phyloP scores from a whole-genome alignment of 257 asterid genomes.

The Primulina huaijiensis region DNA sequence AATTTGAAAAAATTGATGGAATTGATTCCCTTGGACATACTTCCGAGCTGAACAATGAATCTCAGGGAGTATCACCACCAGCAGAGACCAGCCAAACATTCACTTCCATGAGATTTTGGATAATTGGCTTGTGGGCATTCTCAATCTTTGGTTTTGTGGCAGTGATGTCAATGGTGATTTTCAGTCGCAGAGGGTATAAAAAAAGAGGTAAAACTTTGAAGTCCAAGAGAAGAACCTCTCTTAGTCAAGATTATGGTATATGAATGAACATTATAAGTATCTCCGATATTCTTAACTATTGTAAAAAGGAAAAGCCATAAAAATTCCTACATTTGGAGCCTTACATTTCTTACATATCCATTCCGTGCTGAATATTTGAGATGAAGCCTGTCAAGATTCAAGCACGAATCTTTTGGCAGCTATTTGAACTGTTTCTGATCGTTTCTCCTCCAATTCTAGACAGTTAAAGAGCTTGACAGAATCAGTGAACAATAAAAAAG shows the following conservation, averaged over 20 bases:
- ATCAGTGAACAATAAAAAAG: too few relatives aligned
- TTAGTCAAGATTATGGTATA: slow-evolving; percentile 46
- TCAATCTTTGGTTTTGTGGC: slow-evolving; percentile 51
- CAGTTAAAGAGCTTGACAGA: not conserved
- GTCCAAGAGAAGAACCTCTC: slow-evolving; percentile 46
- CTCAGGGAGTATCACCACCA: slow-evolving; percentile 42
- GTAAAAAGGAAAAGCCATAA: slow-evolving; percentile 3
- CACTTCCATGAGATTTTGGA: slow-evolving; percentile 65
- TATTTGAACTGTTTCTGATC: not conserved
- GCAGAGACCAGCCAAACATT: slow-evolving; percentile 47
- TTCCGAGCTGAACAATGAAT: slow-evolving; percentile 32
- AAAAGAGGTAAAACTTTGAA: slow-evolving; percentile 51
- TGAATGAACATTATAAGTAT: slow-evolving; percentile 23
- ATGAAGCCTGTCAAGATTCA: not conserved
- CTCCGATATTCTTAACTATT: slow-evolving; percentile 29
- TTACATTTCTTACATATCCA: not conserved
- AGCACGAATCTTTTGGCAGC: too few relatives aligned
- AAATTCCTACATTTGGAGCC: not conserved
- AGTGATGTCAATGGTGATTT: slow-evolving; percentile 54
- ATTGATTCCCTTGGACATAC: slow-evolving; percentile 20
- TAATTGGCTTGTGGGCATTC: slow-evolving; percentile 58
- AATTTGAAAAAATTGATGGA: slow-evolving; percentile 37
- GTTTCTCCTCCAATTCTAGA: not conserved
- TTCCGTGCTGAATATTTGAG: too few relatives aligned
- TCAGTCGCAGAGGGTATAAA: slow-evolving; percentile 48